Conservation (phyloP, 2,329 filamentous ascomycete genomes). For the Dothidotthia symphoricarpi region DNA sequence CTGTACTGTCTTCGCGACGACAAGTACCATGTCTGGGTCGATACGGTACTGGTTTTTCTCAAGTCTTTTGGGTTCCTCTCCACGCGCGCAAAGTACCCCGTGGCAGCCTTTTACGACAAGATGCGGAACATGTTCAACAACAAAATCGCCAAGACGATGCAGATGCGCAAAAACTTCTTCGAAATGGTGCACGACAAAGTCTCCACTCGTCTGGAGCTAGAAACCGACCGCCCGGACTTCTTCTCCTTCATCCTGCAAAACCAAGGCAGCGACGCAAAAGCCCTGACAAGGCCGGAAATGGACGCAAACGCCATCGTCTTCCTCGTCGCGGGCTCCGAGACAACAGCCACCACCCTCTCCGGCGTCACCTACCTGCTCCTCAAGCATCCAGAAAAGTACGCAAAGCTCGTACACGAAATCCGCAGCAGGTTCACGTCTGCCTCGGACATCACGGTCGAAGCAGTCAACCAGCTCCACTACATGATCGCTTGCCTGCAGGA, state of each 20-base stretch:
- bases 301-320: conserved; percentile 35
- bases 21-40: conserved; percentile 32
- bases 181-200: conserved; percentile 16
- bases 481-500: conserved; percentile 31
- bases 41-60: conserved; percentile 13
- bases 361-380: conserved; percentile 47
- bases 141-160: conserved; percentile 1
- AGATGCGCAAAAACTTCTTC: conserved; percentile 20
- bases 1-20: conserved; percentile 32
- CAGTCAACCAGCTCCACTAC: conserved; percentile 27
- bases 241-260: conserved; percentile 27
- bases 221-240: conserved; percentile 24
- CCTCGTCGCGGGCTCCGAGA: conserved; percentile 47
- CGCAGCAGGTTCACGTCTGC: conserved; percentile 19
- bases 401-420: conserved; percentile 24
- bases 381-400: conserved; percentile 13
- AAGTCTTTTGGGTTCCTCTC: conserved; percentile 13
- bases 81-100: conserved; percentile 15
- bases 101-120: conserved; percentile 18
- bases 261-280: conserved; percentile 13
- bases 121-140: conserved; percentile 13
- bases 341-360: conserved; percentile 47
- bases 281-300: conserved; percentile 34
- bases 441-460: conserved; percentile 26
- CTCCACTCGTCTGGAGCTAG: conserved; percentile 14